These are phyloP conservation scores for Phycomyces nitens DNA, from an alignment of 192 early-diverging fungal species.

Conservation along the genomic window DNA sequence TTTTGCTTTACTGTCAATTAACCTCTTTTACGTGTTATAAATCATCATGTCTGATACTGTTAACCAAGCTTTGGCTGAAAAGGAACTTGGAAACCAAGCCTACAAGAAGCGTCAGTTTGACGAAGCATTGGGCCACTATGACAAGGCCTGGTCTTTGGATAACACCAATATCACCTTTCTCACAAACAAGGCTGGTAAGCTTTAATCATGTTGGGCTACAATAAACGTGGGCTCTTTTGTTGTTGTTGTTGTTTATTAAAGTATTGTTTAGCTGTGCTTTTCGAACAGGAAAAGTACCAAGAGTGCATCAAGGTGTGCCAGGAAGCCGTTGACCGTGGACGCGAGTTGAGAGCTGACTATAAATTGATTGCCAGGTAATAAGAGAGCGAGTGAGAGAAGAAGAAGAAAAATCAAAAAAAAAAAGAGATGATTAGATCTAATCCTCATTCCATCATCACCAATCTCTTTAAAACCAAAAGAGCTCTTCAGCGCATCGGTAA, in stretches of 20 bases:
- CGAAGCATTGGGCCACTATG: slow-evolving; percentile 83
- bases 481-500: slow-evolving; percentile 89
- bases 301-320: slow-evolving; percentile 91
- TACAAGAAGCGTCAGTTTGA: slow-evolving; percentile 95
- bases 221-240: no score
- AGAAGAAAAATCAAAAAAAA: slow-evolving; percentile 4
- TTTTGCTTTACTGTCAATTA: slow-evolving; percentile 6
- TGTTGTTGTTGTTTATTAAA: slow-evolving; percentile 18
- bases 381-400: not conserved
- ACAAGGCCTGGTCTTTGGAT: slow-evolving; percentile 88
- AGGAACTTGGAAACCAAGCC: slow-evolving; percentile 82
- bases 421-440: not conserved
- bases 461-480: slow-evolving; percentile 41
- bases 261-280: slow-evolving; percentile 69
- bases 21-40: not conserved
- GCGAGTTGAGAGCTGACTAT: slow-evolving; percentile 88
- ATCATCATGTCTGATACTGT: slow-evolving; percentile 49
- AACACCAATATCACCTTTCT: slow-evolving; percentile 85
- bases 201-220: not conserved
- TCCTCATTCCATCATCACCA: not conserved
- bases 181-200: slow-evolving; percentile 90
- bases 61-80: slow-evolving; percentile 67
- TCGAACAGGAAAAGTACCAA: slow-evolving; percentile 90
- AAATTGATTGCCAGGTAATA: slow-evolving; percentile 83
- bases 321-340: slow-evolving; percentile 86